Conservation (phyloP, 148 eudicot species). For the Rhododendron kiyosumense region DNA sequence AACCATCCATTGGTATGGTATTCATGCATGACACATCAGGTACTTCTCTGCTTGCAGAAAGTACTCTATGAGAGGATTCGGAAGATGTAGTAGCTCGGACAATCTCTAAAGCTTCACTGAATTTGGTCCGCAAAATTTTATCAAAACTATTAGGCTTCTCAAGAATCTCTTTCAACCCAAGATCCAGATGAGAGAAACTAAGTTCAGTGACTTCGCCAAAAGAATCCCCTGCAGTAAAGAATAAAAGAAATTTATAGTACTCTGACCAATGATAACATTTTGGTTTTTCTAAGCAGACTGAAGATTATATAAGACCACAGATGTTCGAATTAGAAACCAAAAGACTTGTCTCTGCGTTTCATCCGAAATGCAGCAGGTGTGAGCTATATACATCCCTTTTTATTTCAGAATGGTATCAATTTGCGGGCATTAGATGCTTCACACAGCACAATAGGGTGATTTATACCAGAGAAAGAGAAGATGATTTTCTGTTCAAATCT, state of each 20-base stretch:
- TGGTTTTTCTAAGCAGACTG: neutral
- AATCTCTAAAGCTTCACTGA: conserved; percentile 54
- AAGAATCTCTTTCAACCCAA: conserved; percentile 68
- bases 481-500: neutral
- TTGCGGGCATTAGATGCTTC: neutral
- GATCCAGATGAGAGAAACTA: conserved; percentile 30
- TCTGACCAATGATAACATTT: neutral
- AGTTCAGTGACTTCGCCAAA: conserved; percentile 18
- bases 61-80: conserved; percentile 25
- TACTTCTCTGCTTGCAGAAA: conserved; percentile 21
- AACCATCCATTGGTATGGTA: conserved; percentile 31
- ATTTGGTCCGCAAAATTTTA: conserved; percentile 40
- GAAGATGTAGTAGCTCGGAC: conserved; percentile 35
- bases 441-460: neutral
- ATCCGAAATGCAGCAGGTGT: neutral
- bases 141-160: conserved; percentile 37
- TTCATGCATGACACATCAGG: conserved; percentile 26
- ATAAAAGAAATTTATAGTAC: neutral
- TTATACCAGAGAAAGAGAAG: neutral
- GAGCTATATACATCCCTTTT: neutral
- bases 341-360: neutral
- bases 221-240: conserved; percentile 35
- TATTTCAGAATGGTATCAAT: neutral
- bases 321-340: conserved; percentile 1
- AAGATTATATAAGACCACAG: neutral